Base-by-base conservation (phyloP, 495 filamentous ascomycete species). In the Penicillium alfredii region DNA sequence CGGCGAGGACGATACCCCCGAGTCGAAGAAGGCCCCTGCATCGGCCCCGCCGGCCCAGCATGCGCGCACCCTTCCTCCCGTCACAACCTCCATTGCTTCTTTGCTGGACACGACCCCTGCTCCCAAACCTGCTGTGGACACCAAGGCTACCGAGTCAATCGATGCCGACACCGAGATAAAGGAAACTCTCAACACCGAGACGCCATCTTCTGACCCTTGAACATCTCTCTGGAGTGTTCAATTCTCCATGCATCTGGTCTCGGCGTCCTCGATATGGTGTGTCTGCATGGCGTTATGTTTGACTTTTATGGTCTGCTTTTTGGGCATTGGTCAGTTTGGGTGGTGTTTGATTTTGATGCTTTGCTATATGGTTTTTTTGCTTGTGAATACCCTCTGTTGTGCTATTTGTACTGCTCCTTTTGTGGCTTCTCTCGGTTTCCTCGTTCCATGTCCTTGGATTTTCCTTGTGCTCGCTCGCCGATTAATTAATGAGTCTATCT, bases 101-200 rank as follows among this genome's bases (percentile, higher is more conserved):
- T 21, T 62, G n/a, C 18, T 66, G 27, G 57, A 63, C 21, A 33
- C 49, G 5, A 42, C 47, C 12, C 29, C 41, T 20, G 43, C 62
- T 10, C 18, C 32, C 4, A 42, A 45, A 17, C 14, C 40, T 16
- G 20, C 19, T 11, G 25, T 13, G 10, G 37, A 47, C 8, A 14
- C 34, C 16, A 34, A 48, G 17, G 4, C 23, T 25, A 12, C 38
- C 3, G 45, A 39, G 17, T 35, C 44, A 2, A 20, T 44, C 2
- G 38, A 58, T 11, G 36, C 41, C 30, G 44, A 45, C n/a, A 48
- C 64, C 20, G 74, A 81, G 56, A 66, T 84, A 16, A 82, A 77
- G 77, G 78, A 82, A 60, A 81, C 75, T 51, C 71, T 61, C 23
- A 78, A 72, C 45, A 69, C n/a, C n/a, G n/a, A n/a, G n/a, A n/a